Evolutionary conservation across 140 eudicot species (phyloP).

Genomic region (Stevia rebaudiana): DNA sequence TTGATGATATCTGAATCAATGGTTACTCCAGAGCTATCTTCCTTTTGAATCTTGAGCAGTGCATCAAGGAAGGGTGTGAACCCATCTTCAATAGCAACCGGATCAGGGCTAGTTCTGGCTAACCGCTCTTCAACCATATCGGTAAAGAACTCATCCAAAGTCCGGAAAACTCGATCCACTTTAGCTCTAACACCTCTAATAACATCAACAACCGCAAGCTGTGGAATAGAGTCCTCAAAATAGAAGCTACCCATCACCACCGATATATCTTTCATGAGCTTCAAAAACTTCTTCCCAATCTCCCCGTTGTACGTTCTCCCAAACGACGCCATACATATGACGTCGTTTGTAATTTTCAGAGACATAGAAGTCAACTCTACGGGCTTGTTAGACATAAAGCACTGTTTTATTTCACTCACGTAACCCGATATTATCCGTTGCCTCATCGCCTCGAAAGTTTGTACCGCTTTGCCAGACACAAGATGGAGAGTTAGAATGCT

Average conservation of each 20-base stretch:
- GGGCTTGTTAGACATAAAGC: slow-evolving; percentile 4
- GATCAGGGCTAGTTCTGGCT: not conserved
- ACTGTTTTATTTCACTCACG: not conserved
- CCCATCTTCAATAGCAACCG: not conserved
- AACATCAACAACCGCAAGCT: not conserved
- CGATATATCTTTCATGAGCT: not conserved
- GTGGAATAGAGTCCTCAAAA: slow-evolving; percentile 2
- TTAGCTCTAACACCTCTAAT: not conserved
- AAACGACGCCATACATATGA: not conserved
- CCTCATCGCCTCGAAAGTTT: not conserved
- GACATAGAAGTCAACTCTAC: not conserved
- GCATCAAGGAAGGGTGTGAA: not conserved
- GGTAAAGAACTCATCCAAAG: not conserved
- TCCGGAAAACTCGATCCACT: not conserved
- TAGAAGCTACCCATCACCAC: not conserved
- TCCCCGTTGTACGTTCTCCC: not conserved
- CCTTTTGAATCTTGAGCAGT: not conserved
- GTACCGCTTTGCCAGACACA: not conserved
- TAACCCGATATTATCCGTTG: not conserved
- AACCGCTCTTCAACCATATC: not conserved
- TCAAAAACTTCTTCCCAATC: not conserved
- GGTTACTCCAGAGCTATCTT: not conserved
- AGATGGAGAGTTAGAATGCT: not conserved
- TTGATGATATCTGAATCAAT: not conserved
- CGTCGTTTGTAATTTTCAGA: not conserved